These are phyloP conservation scores for Neurospora cerealis DNA, from an alignment of 495 filamentous ascomycete species.

Conservation along the genomic window DNA sequence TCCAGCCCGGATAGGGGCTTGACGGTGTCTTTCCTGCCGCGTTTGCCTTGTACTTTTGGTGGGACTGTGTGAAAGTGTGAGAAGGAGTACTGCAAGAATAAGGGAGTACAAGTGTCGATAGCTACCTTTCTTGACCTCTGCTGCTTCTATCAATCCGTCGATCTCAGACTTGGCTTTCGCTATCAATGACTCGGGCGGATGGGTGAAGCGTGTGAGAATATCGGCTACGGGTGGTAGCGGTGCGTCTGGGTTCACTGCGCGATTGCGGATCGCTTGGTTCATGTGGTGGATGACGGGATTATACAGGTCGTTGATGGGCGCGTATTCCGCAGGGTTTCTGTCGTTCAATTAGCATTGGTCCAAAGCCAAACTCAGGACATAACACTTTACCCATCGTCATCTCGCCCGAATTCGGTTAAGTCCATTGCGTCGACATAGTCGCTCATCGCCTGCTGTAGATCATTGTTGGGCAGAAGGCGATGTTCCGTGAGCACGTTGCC, in stretches of 20 bases:
- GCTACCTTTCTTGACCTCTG: constrained; percentile 69
- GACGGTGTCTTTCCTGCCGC: constrained; percentile 55
- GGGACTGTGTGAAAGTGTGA: constrained; percentile 43
- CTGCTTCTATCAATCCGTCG: constrained; percentile 52
- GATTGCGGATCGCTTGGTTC: constrained; percentile 70
- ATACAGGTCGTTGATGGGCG: constrained; percentile 72
- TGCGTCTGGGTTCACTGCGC: constrained; percentile 64
- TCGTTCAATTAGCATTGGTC: constrained; percentile 19
- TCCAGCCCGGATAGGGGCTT: constrained; percentile 90
- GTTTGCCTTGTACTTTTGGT: constrained; percentile 68
- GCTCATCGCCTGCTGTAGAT: constrained; percentile 69
- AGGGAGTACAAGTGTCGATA: neutral
- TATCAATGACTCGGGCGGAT: constrained; percentile 59
- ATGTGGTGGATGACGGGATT: constrained; percentile 90
- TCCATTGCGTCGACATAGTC: constrained; percentile 94
- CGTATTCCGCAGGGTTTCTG: constrained; percentile 62
- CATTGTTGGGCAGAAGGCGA: constrained; percentile 71
- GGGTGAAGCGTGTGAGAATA: constrained; percentile 62
- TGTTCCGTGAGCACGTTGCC: constrained; percentile 79
- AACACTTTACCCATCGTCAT: constrained; percentile 58
- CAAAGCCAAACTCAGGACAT: neutral
- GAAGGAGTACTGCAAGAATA: neutral
- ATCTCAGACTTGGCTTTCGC: constrained; percentile 46
- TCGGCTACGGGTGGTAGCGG: constrained; percentile 56
- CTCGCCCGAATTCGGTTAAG: constrained; percentile 45